A percentile compares a stretch with the other conserved stretches of the same genome.
Conservation (phyloP, 495 filamentous ascomycete species). For the Aspergillus bridgeri region DNA sequence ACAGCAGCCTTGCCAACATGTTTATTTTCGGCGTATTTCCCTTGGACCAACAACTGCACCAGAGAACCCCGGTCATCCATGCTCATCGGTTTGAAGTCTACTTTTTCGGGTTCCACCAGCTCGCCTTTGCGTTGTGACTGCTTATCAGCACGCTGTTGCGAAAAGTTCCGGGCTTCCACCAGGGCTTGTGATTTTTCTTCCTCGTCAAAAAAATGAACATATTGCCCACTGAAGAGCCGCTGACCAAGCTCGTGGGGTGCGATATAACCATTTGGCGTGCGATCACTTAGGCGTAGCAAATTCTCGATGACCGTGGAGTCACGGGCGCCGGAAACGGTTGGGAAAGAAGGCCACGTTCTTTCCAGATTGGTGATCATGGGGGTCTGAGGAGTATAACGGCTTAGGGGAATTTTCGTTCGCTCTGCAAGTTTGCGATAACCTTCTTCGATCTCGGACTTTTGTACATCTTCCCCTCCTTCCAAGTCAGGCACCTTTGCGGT, state of each 20-base stretch:
- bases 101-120: conserved; percentile 31
- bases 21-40: conserved; percentile 33
- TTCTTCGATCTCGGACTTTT: conserved; percentile 28
- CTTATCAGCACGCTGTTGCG: conserved; percentile 37
- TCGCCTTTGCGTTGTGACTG: conserved; percentile 42
- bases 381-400: conserved; percentile 34
- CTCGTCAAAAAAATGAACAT: conserved; percentile 38
- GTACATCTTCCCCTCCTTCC: conserved; percentile 25
- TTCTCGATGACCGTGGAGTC: conserved; percentile 37
- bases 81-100: conserved; percentile 45
- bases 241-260: conserved; percentile 38
- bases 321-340: conserved; percentile 26
- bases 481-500: conserved; percentile 9
- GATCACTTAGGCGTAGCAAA: conserved; percentile 32
- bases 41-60: conserved; percentile 69
- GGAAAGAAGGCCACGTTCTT: conserved; percentile 44
- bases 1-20: conserved; percentile 22
- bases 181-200: conserved; percentile 38
- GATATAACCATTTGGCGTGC: conserved; percentile 38
- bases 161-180: conserved; percentile 33
- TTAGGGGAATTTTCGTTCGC: conserved; percentile 27
- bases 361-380: conserved; percentile 29
- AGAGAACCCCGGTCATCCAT: conserved; percentile 57
- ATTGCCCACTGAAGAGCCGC: conserved; percentile 39
- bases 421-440: conserved; percentile 31